Base-by-base conservation (phyloP, 176 grass and related monocot species). In the Musa itinerans region DNA sequence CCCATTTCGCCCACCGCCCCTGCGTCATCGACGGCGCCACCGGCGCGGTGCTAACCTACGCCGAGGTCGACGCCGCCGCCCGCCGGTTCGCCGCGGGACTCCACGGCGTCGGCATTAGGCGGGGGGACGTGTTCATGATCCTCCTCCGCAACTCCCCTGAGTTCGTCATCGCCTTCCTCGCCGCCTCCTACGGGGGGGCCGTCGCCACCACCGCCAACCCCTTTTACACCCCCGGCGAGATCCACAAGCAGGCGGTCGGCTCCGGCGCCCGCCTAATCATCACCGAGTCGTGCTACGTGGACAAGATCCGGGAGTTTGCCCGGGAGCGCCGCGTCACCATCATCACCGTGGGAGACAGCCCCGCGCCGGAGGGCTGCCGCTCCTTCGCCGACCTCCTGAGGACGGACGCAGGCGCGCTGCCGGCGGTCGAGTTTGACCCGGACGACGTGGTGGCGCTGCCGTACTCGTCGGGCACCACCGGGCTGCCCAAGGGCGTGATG, bases 401-500 rank as follows among this genome's bases (percentile, higher is more conserved):
- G 1, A 20, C 61, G 1, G 49, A 77, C 61, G 61, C 48, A 1
- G 12, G 20, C 12, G 48, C n/a, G 11, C 5, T 77, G n/a, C 75
- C 75, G 59, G 49, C 21, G n/a, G 43, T 51, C 56, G 61, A 52
- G 49, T 64, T 77, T 43, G 21, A 66, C 26, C 75, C 75, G 43
- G 48, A 77, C 58, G 75, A 77, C n/a, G 59, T 65, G 59, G 61
- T 77, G 48, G 49, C 75, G 59, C 20, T 77, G 11, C 75, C 75
- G 6, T 77, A 52, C 75, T 77, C 75, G 11, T 77, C 75, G 59
- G 75, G 75, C 27, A 77, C 75, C 11, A 77, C 75, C 48, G 75
- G 75, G 75, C 49, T 77, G 20, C 75, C 75, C 20, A 77, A 77
- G 61, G 75, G 75, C 20, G 75, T 77, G 59, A 65, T 77, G 61